Percentiles rank a stretch among this genome's conserved stretches.
Conservation (phyloP, 805 yeast species). For the Ogataea paraovalis region DNA sequence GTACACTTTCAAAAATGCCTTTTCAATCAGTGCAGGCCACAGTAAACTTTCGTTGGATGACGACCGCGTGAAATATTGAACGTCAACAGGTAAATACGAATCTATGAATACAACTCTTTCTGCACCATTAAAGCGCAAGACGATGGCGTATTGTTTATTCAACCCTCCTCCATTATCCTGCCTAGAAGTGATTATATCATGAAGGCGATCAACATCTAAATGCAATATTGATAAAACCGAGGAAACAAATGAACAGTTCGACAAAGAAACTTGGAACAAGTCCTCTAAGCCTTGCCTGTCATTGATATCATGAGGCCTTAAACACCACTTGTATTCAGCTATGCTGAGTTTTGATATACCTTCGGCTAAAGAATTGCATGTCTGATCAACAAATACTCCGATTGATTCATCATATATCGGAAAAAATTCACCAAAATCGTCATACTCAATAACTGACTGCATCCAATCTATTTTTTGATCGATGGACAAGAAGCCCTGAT, state of each 20-base stretch:
- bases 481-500: slow-evolving; percentile 3
- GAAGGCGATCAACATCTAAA: slow-evolving; percentile 20
- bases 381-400: slow-evolving; percentile 10
- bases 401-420: slow-evolving; percentile 4
- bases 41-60: slow-evolving; percentile 28
- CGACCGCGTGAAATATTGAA: slow-evolving; percentile 34
- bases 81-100: slow-evolving; percentile 35
- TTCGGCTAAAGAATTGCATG: not conserved
- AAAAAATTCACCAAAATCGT: not conserved
- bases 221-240: slow-evolving; percentile 51
- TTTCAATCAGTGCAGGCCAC: slow-evolving; percentile 77
- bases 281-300: slow-evolving; percentile 19
- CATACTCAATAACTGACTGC: slow-evolving; percentile 15
- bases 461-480: slow-evolving; percentile 22
- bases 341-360: not conserved
- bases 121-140: slow-evolving; percentile 50
- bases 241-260: slow-evolving; percentile 76
- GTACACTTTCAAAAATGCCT: slow-evolving; percentile 59
- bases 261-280: slow-evolving; percentile 46
- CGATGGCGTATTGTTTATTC: slow-evolving; percentile 30
- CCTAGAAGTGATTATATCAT: slow-evolving; percentile 24
- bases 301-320: slow-evolving; percentile 3
- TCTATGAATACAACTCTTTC: slow-evolving; percentile 44
- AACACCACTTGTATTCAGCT: not conserved
- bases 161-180: slow-evolving; percentile 12